Conservation (phyloP, 129 eudicot genomes). For the Silybum marianum region DNA sequence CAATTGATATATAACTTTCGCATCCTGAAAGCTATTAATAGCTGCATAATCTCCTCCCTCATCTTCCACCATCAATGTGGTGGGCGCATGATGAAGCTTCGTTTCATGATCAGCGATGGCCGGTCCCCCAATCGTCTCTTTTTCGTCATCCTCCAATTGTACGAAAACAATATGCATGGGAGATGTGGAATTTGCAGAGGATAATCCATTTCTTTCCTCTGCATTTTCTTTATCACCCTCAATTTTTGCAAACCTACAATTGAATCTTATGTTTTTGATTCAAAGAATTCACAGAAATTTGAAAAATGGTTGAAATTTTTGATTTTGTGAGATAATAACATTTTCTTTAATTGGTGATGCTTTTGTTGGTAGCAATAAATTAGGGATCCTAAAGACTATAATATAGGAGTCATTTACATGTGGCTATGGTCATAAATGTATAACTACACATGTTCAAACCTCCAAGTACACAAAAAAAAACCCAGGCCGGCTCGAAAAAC, state of each 20-base stretch:
- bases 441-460: not conserved
- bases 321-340: not conserved
- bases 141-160: slow-evolving; percentile 21
- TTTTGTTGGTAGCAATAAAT: not conserved
- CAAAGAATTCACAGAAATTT: not conserved
- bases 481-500: no score
- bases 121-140: not conserved
- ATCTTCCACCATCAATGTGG: slow-evolving; percentile 32
- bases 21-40: slow-evolving; percentile 33
- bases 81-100: slow-evolving; percentile 57
- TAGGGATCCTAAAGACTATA: slow-evolving; percentile 2
- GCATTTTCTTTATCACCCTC: slow-evolving; percentile 36
- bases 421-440: slow-evolving; percentile 12
- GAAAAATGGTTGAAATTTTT: no score
- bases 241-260: slow-evolving; percentile 30
- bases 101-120: not conserved
- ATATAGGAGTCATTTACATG: slow-evolving; percentile 29
- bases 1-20: slow-evolving; percentile 22
- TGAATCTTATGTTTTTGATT: not conserved
- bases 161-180: slow-evolving; percentile 13
- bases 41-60: slow-evolving; percentile 56
- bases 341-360: not conserved
- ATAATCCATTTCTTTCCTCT: slow-evolving; percentile 37
- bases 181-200: slow-evolving; percentile 29
- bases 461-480: no score